phyloP scores from a whole-genome alignment of 805 yeast genomes.

The Lipomyces orientalis region DNA sequence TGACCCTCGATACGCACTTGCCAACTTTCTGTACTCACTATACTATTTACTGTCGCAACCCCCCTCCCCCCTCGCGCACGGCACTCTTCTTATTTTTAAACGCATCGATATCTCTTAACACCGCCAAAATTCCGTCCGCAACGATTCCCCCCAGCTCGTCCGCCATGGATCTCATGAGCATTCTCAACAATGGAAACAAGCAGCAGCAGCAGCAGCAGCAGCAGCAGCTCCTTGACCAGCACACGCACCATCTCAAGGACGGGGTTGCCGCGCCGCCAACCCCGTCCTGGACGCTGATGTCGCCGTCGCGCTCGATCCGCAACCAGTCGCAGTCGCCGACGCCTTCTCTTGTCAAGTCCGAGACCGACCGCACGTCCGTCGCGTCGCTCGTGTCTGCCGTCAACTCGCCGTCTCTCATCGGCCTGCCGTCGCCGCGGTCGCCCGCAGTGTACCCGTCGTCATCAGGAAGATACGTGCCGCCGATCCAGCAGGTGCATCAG shows the following conservation, averaged over 20 bases:
- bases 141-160: constrained; percentile 4
- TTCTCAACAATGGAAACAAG: constrained; percentile 32
- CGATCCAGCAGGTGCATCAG: constrained; percentile 9
- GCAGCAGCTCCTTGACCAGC: constrained; percentile 14
- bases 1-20: not conserved
- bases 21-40: too few relatives aligned
- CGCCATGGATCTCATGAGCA: constrained; percentile 31
- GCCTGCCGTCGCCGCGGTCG: constrained; percentile 37
- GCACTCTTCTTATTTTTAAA: not conserved
- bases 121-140: constrained; percentile 7
- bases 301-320: constrained; percentile 35
- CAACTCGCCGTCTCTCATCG: constrained; percentile 34
- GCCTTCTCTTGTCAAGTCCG: constrained; percentile 33
- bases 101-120: not conserved
- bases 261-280: constrained; percentile 1
- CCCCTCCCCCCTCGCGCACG: not conserved
- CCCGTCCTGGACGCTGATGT: constrained; percentile 30
- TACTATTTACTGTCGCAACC: not conserved
- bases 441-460: constrained; percentile 21
- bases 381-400: constrained; percentile 36
- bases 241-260: constrained; percentile 2
- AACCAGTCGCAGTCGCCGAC: constrained; percentile 37
- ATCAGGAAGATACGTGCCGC: constrained; percentile 15
- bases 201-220: constrained; percentile 23
- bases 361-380: constrained; percentile 36